Evolutionary conservation across 1,284 basidiomycete species (phyloP).

Genomic region (Trichosporon coremiiforme): DNA sequence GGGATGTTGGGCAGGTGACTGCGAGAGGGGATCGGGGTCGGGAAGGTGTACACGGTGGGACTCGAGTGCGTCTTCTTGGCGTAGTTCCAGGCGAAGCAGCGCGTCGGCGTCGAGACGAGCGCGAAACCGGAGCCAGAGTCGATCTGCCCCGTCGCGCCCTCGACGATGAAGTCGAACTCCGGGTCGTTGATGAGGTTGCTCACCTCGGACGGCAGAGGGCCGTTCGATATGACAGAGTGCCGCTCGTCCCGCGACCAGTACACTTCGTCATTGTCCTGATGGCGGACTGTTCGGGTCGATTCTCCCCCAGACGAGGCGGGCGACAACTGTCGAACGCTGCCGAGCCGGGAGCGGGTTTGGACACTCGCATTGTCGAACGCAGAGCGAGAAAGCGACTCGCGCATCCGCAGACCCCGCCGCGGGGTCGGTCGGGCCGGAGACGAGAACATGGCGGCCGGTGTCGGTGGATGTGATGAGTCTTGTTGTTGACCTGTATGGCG

Average conservation of each 20-base stretch:
- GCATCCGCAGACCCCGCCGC: conserved; percentile 34
- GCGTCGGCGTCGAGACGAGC: conserved; percentile 45
- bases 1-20: conserved; percentile 36
- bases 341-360: conserved; percentile 22
- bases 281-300: conserved; percentile 31
- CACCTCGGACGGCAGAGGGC: conserved; percentile 45
- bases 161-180: conserved; percentile 47
- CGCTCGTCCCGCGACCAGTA: conserved; percentile 47
- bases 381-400: conserved; percentile 32
- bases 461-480: conserved; percentile 6
- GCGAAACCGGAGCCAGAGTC: conserved; percentile 55
- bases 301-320: conserved; percentile 35
- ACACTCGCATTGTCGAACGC: conserved; percentile 35
- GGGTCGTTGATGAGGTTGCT: conserved; percentile 28
- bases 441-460: conserved; percentile 43
- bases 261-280: conserved; percentile 35
- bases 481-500: conserved; percentile 16
- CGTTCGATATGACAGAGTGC: conserved; percentile 37
- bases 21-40: conserved; percentile 42
- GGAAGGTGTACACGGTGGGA: conserved; percentile 50
- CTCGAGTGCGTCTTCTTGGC: conserved; percentile 51
- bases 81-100: conserved; percentile 58
- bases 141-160: conserved; percentile 48
- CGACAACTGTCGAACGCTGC: conserved; percentile 21
- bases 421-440: conserved; percentile 47